These are phyloP conservation scores for Xylaria sp. DNA, from an alignment of 2,329 filamentous ascomycete genomes.

Conservation along the genomic window DNA sequence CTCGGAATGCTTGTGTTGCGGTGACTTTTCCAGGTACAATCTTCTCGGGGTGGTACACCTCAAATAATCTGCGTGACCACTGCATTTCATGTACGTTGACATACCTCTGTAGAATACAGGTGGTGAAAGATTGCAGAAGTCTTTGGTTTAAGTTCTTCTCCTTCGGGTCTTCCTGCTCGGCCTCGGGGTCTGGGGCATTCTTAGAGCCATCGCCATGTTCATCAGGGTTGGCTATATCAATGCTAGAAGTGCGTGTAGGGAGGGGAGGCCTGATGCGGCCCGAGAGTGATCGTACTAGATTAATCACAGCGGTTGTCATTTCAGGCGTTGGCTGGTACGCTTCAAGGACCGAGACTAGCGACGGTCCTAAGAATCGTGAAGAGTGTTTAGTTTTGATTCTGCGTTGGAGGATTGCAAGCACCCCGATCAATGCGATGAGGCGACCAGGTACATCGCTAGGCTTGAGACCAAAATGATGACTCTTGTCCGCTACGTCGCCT, in stretches of 20 bases:
- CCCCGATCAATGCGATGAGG: constrained; percentile 76
- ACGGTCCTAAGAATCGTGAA: constrained; percentile 80
- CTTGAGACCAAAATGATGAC: constrained; percentile 50
- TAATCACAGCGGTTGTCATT: constrained; percentile 75
- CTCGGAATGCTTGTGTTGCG: constrained; percentile 71
- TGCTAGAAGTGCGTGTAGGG: constrained; percentile 68
- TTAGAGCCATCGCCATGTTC: constrained; percentile 64
- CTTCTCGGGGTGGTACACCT: constrained; percentile 73
- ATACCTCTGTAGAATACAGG: constrained; percentile 79
- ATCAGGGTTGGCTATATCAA: constrained; percentile 65
- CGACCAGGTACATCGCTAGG: constrained; percentile 54
- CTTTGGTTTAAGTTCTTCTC: constrained; percentile 72
- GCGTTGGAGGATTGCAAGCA: constrained; percentile 78
- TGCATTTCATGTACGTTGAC: constrained; percentile 69
- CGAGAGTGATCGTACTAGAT: constrained; percentile 76
- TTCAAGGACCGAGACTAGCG: constrained; percentile 76
- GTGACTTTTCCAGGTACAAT: constrained; percentile 71
- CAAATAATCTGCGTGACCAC: constrained; percentile 73
- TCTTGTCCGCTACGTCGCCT: constrained; percentile 54
- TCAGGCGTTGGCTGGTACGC: constrained; percentile 74
- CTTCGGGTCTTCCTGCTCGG: constrained; percentile 62
- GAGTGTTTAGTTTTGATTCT: constrained; percentile 82
- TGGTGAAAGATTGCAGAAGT: constrained; percentile 80
- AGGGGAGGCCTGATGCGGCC: constrained; percentile 73
- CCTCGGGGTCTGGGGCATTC: constrained; percentile 72